These are phyloP conservation scores for Mallotus repandus DNA, from an alignment of 441 rosid genomes.

Conservation along the genomic window DNA sequence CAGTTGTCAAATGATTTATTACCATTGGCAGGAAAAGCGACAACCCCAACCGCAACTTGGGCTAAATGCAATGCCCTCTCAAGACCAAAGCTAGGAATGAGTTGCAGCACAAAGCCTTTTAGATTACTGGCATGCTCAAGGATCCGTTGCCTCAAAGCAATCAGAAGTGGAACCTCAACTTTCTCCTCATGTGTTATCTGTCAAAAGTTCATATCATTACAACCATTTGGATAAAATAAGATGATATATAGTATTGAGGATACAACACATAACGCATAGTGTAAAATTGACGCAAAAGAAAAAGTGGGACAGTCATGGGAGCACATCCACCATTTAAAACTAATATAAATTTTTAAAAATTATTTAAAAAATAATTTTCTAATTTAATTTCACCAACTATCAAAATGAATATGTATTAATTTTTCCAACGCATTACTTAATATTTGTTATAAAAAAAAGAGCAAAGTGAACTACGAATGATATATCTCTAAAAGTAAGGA, in stretches of 20 bases:
- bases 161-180: slow-evolving; percentile 61
- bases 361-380: too few species aligned
- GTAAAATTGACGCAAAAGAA: too few species aligned
- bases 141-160: slow-evolving; percentile 76
- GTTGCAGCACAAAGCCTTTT: slow-evolving; percentile 63
- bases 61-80: slow-evolving; percentile 63
- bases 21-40: slow-evolving; percentile 46
- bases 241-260: background rate
- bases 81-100: slow-evolving; percentile 51
- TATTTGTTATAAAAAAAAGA: too few species aligned
- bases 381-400: too few species aligned
- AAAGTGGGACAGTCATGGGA: too few species aligned
- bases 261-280: background rate
- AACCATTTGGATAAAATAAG: slow-evolving; percentile 8
- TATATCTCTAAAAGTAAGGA: background rate
- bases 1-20: slow-evolving; percentile 53
- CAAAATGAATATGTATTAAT: too few species aligned
- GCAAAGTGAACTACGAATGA: background rate
- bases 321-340: too few species aligned
- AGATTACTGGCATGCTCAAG: slow-evolving; percentile 58
- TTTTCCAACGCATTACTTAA: too few species aligned
- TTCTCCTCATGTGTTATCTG: slow-evolving; percentile 62
- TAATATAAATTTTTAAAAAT: too few species aligned
- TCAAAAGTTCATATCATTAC: slow-evolving; percentile 25
- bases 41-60: slow-evolving; percentile 79